Evolutionary conservation across 345 rosid species (phyloP), one percentile per base, ranked within the genome.

Genomic region (Aquilaria yunnanensis): DNA sequence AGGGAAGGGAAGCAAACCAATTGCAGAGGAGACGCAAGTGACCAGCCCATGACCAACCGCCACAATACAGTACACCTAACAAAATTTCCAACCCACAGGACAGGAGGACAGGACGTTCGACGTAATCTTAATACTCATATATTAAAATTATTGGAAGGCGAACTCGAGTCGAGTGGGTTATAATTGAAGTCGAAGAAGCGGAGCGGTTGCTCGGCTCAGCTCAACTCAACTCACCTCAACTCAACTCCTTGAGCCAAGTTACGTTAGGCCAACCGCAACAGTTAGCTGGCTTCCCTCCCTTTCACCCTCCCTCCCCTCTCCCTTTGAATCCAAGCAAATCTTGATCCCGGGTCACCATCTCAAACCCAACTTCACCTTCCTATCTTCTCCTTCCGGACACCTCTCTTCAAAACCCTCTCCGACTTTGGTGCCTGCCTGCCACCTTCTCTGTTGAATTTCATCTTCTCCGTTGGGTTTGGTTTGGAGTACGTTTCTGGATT

Each of bases 311-410:
- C 54, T 45, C 50, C 47, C 57, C 30, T 32, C 70, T 77, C 81
- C 68, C 96, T 86, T 92, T 65, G 56, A 58, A 77, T 69, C 81
- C 68, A 86, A 88, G 92, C 77, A 79, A 85, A 61, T 33, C 14
- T 61, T 75, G 87, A 89, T 89, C 84, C 78, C 84, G 76, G 93
- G 96, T 93, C 93, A 81, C 92, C 96, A 76, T 85, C 98, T 74
- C 78, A 74, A 75, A 78, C 87, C 85, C 86, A 73, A 76, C 81
- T 74, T 81, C 92, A 85, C 88, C 95, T 75, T 86, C 89, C 80
- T 67, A 75, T 86, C 83, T 37, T 78, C 56, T 54, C 78, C 83
- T 66, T 60, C 66, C 14, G 69, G 62, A 61, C 76, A 77, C 70
- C 62, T 52, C 51, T 63, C 56, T 57, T 56, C 52, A 62, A 3